A percentile compares a stretch with the other conserved stretches of the same genome.
Conservation (phyloP, 2,329 filamentous ascomycete species). For the Hymenoscyphus occultus region DNA sequence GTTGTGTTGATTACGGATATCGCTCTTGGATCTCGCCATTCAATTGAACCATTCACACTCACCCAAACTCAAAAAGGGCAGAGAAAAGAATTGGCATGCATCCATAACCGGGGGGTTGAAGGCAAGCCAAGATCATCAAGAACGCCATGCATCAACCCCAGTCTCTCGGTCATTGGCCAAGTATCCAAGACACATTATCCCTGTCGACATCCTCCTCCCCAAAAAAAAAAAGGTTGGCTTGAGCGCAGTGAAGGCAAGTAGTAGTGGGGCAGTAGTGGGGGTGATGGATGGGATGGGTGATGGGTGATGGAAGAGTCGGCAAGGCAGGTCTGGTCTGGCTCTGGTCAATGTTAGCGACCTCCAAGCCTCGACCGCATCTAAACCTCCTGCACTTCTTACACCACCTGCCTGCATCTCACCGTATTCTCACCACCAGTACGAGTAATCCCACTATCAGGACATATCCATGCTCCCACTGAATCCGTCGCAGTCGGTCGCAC, state of each 20-base stretch:
- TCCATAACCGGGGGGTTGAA: neutral
- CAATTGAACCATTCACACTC: neutral
- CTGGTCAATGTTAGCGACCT: neutral
- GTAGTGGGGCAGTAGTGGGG: too few relatives aligned
- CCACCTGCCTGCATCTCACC: neutral
- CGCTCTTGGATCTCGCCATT: neutral
- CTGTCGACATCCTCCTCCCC: neutral
- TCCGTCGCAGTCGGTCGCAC: neutral
- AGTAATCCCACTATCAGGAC: neutral
- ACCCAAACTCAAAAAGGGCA: constrained; percentile 7
- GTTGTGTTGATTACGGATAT: neutral
- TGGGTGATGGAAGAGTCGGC: constrained; percentile 7
- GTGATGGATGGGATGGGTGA: neutral
- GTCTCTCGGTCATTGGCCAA: neutral
- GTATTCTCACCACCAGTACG: neutral
- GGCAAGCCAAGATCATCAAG: constrained; percentile 1
- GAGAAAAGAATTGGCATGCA: constrained; percentile 5
- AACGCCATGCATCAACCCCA: neutral
- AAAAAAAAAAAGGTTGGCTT: too few relatives aligned
- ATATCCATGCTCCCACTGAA: neutral
- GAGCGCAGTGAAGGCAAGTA: too few relatives aligned
- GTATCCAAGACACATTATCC: neutral
- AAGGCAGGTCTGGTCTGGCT: neutral
- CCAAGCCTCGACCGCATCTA: neutral
- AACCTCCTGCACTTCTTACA: neutral